These are phyloP conservation scores for Debaryomycetaceae sp. DNA, from an alignment of 1,139 yeast species.

Conservation along the genomic window DNA sequence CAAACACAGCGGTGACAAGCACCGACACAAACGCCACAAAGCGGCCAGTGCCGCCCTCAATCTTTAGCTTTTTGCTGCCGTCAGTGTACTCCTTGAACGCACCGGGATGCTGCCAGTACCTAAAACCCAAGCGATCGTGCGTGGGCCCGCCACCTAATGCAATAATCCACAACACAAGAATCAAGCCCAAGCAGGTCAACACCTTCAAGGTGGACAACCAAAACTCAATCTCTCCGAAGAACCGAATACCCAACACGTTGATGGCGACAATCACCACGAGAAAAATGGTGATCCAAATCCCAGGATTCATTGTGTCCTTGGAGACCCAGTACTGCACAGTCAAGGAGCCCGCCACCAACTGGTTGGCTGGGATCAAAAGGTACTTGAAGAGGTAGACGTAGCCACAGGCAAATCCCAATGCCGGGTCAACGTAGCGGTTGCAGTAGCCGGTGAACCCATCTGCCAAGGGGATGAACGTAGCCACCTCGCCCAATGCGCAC, in stretches of 20 bases:
- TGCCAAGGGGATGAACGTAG: slow-evolving; percentile 61
- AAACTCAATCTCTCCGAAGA: slow-evolving; percentile 30
- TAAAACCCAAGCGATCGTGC: slow-evolving; percentile 59
- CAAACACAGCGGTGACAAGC: slow-evolving; percentile 68
- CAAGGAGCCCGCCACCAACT: slow-evolving; percentile 53
- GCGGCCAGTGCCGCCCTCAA: slow-evolving; percentile 39
- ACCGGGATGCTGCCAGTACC: slow-evolving; percentile 64
- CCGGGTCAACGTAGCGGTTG: slow-evolving; percentile 62
- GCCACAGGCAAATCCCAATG: slow-evolving; percentile 75
- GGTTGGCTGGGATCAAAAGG: slow-evolving; percentile 64
- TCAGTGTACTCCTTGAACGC: slow-evolving; percentile 49
- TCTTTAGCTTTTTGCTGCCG: slow-evolving; percentile 19
- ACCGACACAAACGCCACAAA: slow-evolving; percentile 66
- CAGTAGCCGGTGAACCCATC: slow-evolving; percentile 74
- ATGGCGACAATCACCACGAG: slow-evolving; percentile 39
- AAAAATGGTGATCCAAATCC: slow-evolving; percentile 56
- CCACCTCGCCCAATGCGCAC: slow-evolving; percentile 73
- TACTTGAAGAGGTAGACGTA: slow-evolving; percentile 61
- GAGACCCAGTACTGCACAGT: slow-evolving; percentile 60
- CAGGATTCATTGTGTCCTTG: slow-evolving; percentile 45
- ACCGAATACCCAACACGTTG: slow-evolving; percentile 31
- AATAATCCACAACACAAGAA: slow-evolving; percentile 42
- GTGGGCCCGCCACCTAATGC: slow-evolving; percentile 60
- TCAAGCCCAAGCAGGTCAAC: slow-evolving; percentile 52
- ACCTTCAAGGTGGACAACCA: slow-evolving; percentile 61